Evolutionary conservation across 1,139 yeast genomes (phyloP).

Genomic region (Scheffersomyces parashehatae): DNA sequence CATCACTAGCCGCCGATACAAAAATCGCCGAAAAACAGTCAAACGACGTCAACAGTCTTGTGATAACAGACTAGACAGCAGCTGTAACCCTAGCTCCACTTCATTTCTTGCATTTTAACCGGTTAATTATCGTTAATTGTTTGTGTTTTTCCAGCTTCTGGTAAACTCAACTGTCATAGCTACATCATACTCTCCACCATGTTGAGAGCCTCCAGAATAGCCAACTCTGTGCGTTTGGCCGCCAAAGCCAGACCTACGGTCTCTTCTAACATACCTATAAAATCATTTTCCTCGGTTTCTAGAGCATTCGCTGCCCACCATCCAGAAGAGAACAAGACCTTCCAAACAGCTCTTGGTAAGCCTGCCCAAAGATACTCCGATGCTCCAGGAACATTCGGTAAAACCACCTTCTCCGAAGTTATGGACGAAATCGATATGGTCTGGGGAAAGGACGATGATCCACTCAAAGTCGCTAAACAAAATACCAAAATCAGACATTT

Average conservation of each 20-base stretch:
- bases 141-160: too few species aligned
- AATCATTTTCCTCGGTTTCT: conserved; percentile 14
- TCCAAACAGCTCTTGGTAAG: conserved; percentile 38
- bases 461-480: conserved; percentile 44
- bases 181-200: conserved; percentile 7
- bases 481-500: conserved; percentile 75
- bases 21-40: too few species aligned
- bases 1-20: too few species aligned
- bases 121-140: too few species aligned
- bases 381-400: conserved; percentile 35
- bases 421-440: conserved; percentile 51
- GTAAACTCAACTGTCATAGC: too few species aligned
- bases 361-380: conserved; percentile 36
- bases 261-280: conserved; percentile 2
- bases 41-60: too few species aligned
- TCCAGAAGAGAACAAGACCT: conserved; percentile 25
- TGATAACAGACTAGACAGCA: too few species aligned
- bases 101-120: too few species aligned
- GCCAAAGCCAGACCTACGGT: conserved; percentile 2
- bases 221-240: conserved; percentile 9
- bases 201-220: conserved; percentile 19
- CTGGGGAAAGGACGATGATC: conserved; percentile 49
- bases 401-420: conserved; percentile 47
- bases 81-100: too few species aligned
- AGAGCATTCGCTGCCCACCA: conserved; percentile 20